A percentile compares a stretch with the other conserved stretches of the same genome.
These are phyloP conservation scores for Pleurotus eryngii DNA, from an alignment of 768 basidiomycete species.

Conservation along the genomic window DNA sequence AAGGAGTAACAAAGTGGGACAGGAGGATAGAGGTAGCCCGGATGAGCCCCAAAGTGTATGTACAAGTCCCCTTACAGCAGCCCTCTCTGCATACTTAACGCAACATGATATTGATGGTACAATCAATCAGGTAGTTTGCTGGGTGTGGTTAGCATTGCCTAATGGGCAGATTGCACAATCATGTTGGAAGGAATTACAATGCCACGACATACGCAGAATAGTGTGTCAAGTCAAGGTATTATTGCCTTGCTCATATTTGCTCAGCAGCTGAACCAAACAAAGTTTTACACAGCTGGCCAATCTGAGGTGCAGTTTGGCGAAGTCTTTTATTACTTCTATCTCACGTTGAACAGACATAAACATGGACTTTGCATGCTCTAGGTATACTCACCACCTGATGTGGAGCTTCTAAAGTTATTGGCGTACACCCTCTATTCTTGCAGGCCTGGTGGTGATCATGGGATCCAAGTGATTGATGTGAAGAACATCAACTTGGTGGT, in stretches of 20 bases:
- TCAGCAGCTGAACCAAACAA: too few relatives aligned
- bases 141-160: constrained; percentile 10
- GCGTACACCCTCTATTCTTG: too few relatives aligned
- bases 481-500: too few relatives aligned
- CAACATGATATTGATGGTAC: not conserved
- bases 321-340: constrained; percentile 19
- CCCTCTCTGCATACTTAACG: not conserved
- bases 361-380: constrained; percentile 14
- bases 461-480: too few relatives aligned
- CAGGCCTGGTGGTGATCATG: too few relatives aligned
- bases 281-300: too few relatives aligned
- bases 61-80: too few relatives aligned
- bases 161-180: constrained; percentile 10
- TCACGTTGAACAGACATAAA: not conserved
- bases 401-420: too few relatives aligned
- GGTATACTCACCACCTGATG: too few relatives aligned
- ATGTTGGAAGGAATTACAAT: constrained; percentile 5
- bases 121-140: not conserved
- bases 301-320: constrained; percentile 12
- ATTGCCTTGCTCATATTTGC: not conserved
- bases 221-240: constrained; percentile 4
- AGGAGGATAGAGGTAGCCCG: too few relatives aligned
- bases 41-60: too few relatives aligned
- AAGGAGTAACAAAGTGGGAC: too few relatives aligned
- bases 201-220: not conserved